Evolutionary conservation across 352 stramenopile species (phyloP).

Genomic region (Peronospora destructor): DNA sequence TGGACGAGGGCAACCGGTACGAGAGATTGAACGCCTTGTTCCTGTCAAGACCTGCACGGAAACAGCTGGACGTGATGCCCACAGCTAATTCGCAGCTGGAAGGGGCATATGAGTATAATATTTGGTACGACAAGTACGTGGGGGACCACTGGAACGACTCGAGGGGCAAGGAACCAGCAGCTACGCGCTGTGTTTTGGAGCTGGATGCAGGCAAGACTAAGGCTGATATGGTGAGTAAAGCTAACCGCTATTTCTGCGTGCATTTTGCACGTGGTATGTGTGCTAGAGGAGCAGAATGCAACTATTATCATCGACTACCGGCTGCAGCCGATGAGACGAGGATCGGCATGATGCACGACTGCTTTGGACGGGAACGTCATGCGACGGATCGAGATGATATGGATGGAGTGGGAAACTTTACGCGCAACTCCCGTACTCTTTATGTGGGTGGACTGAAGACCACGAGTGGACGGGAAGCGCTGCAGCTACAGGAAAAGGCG

Average conservation of each 20-base stretch:
- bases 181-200: conserved; percentile 81
- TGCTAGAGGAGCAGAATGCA: conserved; percentile 82
- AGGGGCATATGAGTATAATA: conserved; percentile 92
- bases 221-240: conserved; percentile 79
- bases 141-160: conserved; percentile 87
- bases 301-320: conserved; percentile 88
- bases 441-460: conserved; percentile 86
- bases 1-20: conserved; percentile 63
- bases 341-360: conserved; percentile 88
- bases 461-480: conserved; percentile 34
- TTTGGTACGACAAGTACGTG: conserved; percentile 92
- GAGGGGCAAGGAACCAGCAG: conserved; percentile 76
- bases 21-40: conserved; percentile 82
- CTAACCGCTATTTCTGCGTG: conserved; percentile 88
- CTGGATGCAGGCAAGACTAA: conserved; percentile 88
- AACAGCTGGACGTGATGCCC: conserved; percentile 88
- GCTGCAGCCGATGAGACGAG: conserved; percentile 63
- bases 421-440: conserved; percentile 84
- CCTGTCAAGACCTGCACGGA: conserved; percentile 75
- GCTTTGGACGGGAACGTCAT: conserved; percentile 89
- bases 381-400: conserved; percentile 90
- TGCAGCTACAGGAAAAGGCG: conserved; percentile 50
- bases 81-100: conserved; percentile 83
- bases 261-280: conserved; percentile 91
- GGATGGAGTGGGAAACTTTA: conserved; percentile 89